Conservation (phyloP, 2,329 filamentous ascomycete genomes). For the Aureobasidium sp. region DNA sequence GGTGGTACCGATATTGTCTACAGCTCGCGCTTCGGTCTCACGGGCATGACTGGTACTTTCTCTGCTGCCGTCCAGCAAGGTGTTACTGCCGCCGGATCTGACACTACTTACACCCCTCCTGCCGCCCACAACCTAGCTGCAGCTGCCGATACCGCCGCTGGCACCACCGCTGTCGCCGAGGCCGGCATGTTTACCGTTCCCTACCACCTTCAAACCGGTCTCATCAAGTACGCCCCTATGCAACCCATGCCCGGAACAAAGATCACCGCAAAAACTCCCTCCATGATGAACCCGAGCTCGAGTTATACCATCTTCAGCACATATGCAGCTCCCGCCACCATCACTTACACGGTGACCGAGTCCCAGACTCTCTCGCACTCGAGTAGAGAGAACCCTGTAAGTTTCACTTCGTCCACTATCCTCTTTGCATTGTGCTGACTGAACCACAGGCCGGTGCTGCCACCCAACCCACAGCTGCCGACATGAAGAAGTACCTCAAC, state of each 20-base stretch:
- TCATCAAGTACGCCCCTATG: conserved; percentile 56
- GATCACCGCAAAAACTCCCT: conserved; percentile 47
- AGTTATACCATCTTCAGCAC: conserved; percentile 46
- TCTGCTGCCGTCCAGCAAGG: conserved; percentile 34
- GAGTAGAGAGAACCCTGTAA: conserved; percentile 54
- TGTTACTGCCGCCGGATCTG: conserved; percentile 31
- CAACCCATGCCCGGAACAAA: conserved; percentile 52
- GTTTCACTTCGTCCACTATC: conserved; percentile 23
- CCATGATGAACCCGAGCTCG: conserved; percentile 50
- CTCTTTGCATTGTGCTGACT: not conserved
- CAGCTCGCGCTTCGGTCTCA: conserved; percentile 58
- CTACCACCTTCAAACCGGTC: conserved; percentile 51
- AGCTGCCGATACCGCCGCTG: conserved; percentile 20
- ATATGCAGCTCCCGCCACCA: conserved; percentile 38
- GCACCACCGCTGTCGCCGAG: conserved; percentile 19
- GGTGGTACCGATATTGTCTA: conserved; percentile 53
- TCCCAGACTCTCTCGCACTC: conserved; percentile 44
- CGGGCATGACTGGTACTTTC: conserved; percentile 57
- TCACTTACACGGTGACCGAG: conserved; percentile 47
- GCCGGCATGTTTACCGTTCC: conserved; percentile 35
- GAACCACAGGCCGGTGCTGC: not conserved
- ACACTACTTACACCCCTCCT: conserved; percentile 22
- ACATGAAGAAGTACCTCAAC: conserved; percentile 52
- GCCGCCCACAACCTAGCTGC: conserved; percentile 27
- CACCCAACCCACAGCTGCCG: conserved; percentile 34